Evolutionary conservation across 495 filamentous ascomycete genomes (phyloP).

Genomic region (Talaromyces borbonicus): DNA sequence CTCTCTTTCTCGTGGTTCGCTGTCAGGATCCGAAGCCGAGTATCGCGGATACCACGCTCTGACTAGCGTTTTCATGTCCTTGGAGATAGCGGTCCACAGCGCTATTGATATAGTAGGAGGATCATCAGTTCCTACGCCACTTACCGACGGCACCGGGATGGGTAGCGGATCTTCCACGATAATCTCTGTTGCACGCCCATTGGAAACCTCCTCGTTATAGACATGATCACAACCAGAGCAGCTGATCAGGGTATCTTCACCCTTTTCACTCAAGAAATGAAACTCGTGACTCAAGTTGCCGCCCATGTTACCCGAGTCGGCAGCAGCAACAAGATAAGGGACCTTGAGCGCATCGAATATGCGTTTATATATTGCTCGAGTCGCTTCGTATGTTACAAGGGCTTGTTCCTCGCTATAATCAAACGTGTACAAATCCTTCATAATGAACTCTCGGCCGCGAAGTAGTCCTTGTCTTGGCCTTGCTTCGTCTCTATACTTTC

Average conservation of each 20-base stretch:
- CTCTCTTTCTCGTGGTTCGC: constrained; percentile 35
- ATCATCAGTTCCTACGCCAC: constrained; percentile 12
- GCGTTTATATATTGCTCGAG: constrained; percentile 56
- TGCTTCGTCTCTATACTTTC: constrained; percentile 91
- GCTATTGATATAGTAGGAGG: constrained; percentile 28
- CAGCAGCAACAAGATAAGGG: constrained; percentile 74
- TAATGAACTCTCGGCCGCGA: constrained; percentile 85
- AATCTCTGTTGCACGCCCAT: constrained; percentile 18
- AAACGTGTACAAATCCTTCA: constrained; percentile 99
- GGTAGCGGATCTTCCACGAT: background rate
- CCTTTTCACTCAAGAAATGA: constrained; percentile 68
- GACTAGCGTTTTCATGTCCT: constrained; percentile 55
- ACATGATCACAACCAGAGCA: constrained; percentile 66
- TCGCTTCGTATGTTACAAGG: constrained; percentile 63
- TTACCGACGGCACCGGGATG: background rate
- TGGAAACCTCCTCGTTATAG: constrained; percentile 77
- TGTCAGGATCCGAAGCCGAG: constrained; percentile 21
- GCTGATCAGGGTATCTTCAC: constrained; percentile 75
- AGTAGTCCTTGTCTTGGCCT: constrained; percentile 82
- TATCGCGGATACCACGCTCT: constrained; percentile 54
- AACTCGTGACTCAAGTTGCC: constrained; percentile 91
- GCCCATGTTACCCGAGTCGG: constrained; percentile 93
- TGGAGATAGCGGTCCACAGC: constrained; percentile 59
- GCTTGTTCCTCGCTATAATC: constrained; percentile 58
- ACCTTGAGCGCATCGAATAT: constrained; percentile 79